Conservation (phyloP, 805 yeast species). For the Candida succiphila region DNA sequence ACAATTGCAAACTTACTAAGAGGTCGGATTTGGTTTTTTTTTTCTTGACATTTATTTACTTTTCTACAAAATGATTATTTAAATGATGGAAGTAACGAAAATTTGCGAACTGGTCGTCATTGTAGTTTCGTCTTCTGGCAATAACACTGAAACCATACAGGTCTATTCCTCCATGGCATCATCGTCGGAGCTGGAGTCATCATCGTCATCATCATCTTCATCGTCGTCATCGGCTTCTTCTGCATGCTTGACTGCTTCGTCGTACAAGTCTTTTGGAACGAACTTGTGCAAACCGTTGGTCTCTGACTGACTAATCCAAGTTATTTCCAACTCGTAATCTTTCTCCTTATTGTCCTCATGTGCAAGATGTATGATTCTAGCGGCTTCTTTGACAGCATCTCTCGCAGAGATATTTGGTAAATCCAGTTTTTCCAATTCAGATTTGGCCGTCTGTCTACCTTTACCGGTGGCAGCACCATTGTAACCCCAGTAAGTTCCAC, state of each 20-base stretch:
- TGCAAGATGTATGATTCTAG: conserved; percentile 83
- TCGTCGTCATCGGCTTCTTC: conserved; percentile 77
- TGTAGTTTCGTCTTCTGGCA: not conserved
- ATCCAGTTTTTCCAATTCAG: conserved; percentile 88
- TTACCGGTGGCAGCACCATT: conserved; percentile 96
- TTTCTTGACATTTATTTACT: not conserved
- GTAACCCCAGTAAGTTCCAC: conserved; percentile 97
- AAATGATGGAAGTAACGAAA: too few species aligned
- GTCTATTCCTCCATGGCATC: conserved; percentile 24
- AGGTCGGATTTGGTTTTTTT: too few species aligned
- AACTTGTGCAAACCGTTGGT: conserved; percentile 74
- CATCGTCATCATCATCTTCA: conserved; percentile 46
- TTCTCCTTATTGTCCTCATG: conserved; percentile 98
- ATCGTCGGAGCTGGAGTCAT: conserved; percentile 20
- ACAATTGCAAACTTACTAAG: too few species aligned
- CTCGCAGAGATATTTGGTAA: conserved; percentile 55
- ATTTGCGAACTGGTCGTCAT: too few species aligned
- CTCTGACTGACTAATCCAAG: conserved; percentile 74
- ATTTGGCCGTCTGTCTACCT: conserved; percentile 97
- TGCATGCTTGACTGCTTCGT: conserved; percentile 79
- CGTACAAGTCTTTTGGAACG: conserved; percentile 70
- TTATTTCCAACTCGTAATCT: conserved; percentile 88
- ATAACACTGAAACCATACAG: not conserved
- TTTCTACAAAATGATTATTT: not conserved
- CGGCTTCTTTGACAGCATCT: conserved; percentile 91